These are phyloP conservation scores for Blastobotrys mokoenaii DNA, from an alignment of 805 yeast genomes.

Conservation along the genomic window DNA sequence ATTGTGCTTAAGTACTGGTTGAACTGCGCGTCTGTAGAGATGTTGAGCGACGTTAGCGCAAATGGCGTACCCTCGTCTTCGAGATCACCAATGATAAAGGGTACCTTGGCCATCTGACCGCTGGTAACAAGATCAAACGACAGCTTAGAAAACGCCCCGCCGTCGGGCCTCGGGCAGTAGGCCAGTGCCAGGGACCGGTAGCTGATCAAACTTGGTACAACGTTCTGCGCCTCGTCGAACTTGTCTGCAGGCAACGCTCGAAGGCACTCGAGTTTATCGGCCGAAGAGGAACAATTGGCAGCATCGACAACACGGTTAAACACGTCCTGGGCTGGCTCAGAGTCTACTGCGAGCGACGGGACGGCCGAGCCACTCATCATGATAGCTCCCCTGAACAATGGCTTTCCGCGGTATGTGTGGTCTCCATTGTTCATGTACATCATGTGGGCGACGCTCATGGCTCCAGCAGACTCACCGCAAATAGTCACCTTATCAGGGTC, in stretches of 20 bases:
- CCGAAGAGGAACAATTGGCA: conserved; percentile 6
- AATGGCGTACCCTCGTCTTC: conserved; percentile 17
- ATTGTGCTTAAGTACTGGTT: background rate
- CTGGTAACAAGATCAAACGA: conserved; percentile 5
- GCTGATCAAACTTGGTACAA: conserved; percentile 1
- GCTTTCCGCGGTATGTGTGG: conserved; percentile 10
- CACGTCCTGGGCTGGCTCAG: conserved; percentile 1
- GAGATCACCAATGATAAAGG: conserved; percentile 12
- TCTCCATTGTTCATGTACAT: conserved; percentile 3
- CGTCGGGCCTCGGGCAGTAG: conserved; percentile 9
- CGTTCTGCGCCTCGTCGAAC: conserved; percentile 6
- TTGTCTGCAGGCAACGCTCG: conserved; percentile 7
- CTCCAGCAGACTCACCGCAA: conserved; percentile 34
- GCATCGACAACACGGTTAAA: conserved; percentile 6
- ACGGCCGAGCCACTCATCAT: conserved; percentile 14
- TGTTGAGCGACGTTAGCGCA: conserved; percentile 2
- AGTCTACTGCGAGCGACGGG: conserved; percentile 3
- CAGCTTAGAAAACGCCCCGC: conserved; percentile 4
- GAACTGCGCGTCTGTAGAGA: conserved; percentile 4
- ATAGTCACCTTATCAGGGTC: conserved; percentile 28
- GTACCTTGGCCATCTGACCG: conserved; percentile 11
- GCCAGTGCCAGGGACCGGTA: conserved; percentile 7
- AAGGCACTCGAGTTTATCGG: conserved; percentile 8
- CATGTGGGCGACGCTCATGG: conserved; percentile 11
- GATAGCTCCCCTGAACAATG: conserved; percentile 14